Conservation (phyloP, 176 grass and related monocot species). For the Alopecurus myosuroides region DNA sequence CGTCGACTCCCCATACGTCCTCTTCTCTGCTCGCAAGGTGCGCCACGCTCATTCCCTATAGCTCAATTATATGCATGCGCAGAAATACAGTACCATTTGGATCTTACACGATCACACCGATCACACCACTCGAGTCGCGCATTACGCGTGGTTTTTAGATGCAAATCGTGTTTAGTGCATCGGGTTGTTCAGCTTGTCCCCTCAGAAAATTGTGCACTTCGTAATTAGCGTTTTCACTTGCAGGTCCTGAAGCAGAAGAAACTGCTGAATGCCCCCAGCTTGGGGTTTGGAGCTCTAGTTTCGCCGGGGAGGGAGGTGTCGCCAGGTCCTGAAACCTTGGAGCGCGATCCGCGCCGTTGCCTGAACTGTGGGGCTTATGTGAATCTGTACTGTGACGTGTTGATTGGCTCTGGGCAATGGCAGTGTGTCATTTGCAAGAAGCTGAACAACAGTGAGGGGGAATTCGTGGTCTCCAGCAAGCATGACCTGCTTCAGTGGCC, state of each 20-base stretch:
- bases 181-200: neutral
- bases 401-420: slow-evolving; percentile 71
- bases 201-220: neutral
- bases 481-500: slow-evolving; percentile 71
- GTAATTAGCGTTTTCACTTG: neutral
- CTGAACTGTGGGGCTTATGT: slow-evolving; percentile 81
- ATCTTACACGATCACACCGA: neutral
- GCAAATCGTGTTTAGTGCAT: neutral
- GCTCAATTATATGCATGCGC: neutral
- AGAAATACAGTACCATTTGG: neutral
- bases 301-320: slow-evolving; percentile 70
- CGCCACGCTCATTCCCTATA: neutral
- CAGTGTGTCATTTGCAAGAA: slow-evolving; percentile 90
- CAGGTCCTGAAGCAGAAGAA: slow-evolving; percentile 94
- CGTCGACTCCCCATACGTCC: slow-evolving; percentile 75
- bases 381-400: slow-evolving; percentile 76
- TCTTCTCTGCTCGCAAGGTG: slow-evolving; percentile 96
- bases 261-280: slow-evolving; percentile 69
- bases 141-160: neutral
- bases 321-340: slow-evolving; percentile 63
- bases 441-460: slow-evolving; percentile 72
- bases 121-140: neutral
- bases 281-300: slow-evolving; percentile 90
- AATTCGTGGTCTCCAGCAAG: slow-evolving; percentile 77
- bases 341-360: slow-evolving; percentile 63